Evolutionary conservation across 352 stramenopile genomes (phyloP), one percentile per base, ranked within the genome.

Genomic region (Globisporangium emineosum): DNA sequence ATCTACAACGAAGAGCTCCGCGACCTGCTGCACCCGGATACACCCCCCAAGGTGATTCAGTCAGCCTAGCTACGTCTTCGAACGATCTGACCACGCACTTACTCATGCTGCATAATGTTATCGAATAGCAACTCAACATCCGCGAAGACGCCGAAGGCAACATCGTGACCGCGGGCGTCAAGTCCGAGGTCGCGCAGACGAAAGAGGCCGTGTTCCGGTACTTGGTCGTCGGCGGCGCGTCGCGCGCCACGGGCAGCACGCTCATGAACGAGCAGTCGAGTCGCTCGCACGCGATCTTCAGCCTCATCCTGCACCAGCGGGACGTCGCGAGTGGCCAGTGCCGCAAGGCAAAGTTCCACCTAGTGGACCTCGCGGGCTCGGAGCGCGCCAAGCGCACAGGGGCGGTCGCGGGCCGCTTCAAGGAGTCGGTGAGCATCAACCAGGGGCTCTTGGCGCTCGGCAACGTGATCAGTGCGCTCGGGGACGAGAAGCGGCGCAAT

Each of bases 1-100:
- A 97, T 99, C 61, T 99, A 99, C 81, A 99, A 99, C 62, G 97
- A 99, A 86, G 91, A 98, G 60, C 81, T 99, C 10, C 84, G 92
- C 4, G 97, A 99, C 69, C 76, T 99, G 32, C 80, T 99, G 7
- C 90, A 91, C 35, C 78, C 82, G 0, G 84, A 94, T 56, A 94
- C 81, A 0, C 70, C 81, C 0, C 83, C 79, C 37, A 93, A 91
- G 71, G 75, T 82, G 21, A 25, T 23, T 19, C 17, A 17, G n/a
- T n/a, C n/a, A 12, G 17, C 29, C 32, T 17, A 10, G 5, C 1
- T 35, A 35, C 8, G 30, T 35, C 30, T 8, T 35, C 10, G 30
- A 35, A 35, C 8, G 30, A 35, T 35, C 4, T 35, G n/a, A 35
- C 10, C 30, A 3, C 30, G 8, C 30, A 35, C 30, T 42, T n/a